Conservation (phyloP, 176 grass and related monocot genomes). For the Pharus latifolius region DNA sequence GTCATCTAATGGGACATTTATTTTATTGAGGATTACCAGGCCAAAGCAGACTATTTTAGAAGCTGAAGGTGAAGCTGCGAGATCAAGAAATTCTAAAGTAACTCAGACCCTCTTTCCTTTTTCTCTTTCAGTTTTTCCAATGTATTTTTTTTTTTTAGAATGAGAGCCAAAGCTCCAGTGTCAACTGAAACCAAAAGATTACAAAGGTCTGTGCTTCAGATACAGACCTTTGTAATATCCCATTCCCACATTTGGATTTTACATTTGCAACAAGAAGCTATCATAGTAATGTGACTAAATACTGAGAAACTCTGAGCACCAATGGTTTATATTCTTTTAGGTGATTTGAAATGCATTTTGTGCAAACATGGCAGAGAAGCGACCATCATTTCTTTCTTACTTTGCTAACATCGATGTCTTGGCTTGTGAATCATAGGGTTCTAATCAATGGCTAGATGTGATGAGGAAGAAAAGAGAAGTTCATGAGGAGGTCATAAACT, state of each 20-base stretch:
- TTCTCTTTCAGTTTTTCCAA: too few species aligned
- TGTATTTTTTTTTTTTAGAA: background rate
- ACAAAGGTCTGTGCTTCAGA: too few species aligned
- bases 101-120: background rate
- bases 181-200: too few species aligned
- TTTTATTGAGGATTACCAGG: conserved; percentile 28
- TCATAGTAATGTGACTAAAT: background rate
- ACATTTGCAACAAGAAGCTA: background rate
- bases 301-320: background rate
- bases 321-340: background rate
- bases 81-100: conserved; percentile 61
- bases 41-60: conserved; percentile 98
- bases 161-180: too few species aligned
- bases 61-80: conserved; percentile 83
- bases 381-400: background rate
- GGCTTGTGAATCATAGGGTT: conserved; percentile 37
- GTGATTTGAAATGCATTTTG: background rate
- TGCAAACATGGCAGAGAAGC: background rate
- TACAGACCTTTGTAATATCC: background rate
- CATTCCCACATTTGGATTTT: conserved; percentile 5
- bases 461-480: conserved; percentile 90
- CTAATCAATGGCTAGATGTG: conserved; percentile 75
- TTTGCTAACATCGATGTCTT: background rate
- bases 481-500: conserved; percentile 88
- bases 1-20: conserved; percentile 6